Percentiles rank a stretch among this genome's conserved stretches.
Conservation (phyloP, 345 rosid genomes). For the Psidium friedrichsthalianum region DNA sequence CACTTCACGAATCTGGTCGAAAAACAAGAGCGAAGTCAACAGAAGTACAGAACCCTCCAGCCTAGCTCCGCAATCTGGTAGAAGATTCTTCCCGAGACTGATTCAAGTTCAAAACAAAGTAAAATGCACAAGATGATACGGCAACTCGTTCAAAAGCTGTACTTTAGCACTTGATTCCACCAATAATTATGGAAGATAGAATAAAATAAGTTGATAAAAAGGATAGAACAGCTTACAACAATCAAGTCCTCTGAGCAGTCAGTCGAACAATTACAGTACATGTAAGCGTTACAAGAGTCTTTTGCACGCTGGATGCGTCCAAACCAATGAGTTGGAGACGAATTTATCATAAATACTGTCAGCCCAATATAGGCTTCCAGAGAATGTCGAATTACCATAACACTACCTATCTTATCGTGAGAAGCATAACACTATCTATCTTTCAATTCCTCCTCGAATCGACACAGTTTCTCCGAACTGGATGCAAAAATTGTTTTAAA, state of each 20-base stretch:
- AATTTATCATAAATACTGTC: neutral
- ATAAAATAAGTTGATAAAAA: neutral
- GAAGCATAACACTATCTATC: neutral
- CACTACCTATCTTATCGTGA: neutral
- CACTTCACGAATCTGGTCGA: neutral
- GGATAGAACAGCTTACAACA: neutral
- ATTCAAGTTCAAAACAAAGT: neutral
- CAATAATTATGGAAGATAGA: neutral
- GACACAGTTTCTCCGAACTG: neutral
- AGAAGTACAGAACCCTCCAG: neutral
- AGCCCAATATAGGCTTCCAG: neutral
- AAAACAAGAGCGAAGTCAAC: neutral
- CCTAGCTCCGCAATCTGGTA: neutral
- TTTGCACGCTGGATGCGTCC: neutral
- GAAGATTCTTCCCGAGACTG: neutral
- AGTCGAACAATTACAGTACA: neutral
- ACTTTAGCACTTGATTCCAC: neutral
- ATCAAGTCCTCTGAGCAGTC: neutral
- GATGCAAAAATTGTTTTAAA: neutral
- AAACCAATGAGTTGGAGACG: neutral
- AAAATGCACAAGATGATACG: neutral
- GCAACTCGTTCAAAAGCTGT: neutral
- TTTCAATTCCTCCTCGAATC: neutral
- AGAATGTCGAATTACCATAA: neutral
- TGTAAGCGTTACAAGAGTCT: neutral